Evolutionary conservation across 2,329 filamentous ascomycete species (phyloP).

Genomic region (Leptographium radiaticola): DNA sequence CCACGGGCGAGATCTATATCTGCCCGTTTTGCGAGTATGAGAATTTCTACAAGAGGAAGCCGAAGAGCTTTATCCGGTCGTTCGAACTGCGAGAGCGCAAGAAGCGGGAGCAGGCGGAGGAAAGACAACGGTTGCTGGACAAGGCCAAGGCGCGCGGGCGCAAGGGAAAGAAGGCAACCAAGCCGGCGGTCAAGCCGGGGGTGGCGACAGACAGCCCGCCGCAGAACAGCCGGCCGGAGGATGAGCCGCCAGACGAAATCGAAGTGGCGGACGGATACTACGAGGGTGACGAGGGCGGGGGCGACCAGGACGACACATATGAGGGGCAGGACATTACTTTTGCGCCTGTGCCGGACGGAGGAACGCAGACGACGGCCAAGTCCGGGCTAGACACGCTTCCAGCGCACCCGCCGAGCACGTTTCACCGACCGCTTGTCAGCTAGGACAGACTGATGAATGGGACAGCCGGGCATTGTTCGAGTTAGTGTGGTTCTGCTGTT

Average conservation of each 20-base stretch:
- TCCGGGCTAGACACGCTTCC: background rate
- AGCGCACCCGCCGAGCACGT: background rate
- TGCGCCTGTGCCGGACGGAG: background rate
- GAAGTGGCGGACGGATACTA: conserved; percentile 1
- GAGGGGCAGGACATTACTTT: background rate
- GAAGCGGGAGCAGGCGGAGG: conserved; percentile 70
- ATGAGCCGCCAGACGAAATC: background rate
- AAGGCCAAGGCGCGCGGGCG: conserved; percentile 90
- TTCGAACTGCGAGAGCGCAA: conserved; percentile 93
- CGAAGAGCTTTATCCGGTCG: conserved; percentile 70
- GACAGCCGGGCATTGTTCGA: background rate
- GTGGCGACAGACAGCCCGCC: background rate
- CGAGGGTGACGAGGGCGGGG: conserved; percentile 1
- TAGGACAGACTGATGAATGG: background rate
- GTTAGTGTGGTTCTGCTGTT: background rate
- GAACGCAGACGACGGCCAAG: background rate
- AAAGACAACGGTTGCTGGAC: conserved; percentile 71
- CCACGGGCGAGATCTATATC: conserved; percentile 73
- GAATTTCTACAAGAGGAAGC: conserved; percentile 80
- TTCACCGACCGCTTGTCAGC: background rate
- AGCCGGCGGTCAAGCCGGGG: conserved; percentile 39
- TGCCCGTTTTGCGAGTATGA: conserved; percentile 99
- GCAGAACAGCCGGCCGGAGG: background rate
- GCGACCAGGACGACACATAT: background rate
- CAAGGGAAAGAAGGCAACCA: conserved; percentile 73